Conservation (phyloP, 2,329 filamentous ascomycete genomes). For the Aspergillus aculeatinus region DNA sequence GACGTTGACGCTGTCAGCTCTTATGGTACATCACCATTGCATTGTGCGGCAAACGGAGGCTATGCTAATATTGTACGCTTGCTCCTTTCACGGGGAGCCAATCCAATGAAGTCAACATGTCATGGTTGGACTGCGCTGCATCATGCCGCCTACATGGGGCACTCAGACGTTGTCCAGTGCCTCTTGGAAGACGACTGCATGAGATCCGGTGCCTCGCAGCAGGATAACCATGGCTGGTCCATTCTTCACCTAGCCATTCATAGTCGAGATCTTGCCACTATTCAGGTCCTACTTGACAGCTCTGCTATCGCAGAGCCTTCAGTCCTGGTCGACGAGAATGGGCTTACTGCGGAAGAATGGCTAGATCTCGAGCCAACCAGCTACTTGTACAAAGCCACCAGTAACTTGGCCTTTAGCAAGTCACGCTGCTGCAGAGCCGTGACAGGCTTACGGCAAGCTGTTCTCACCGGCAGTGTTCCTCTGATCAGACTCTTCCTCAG, state of each 20-base stretch:
- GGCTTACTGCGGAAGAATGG: conserved; percentile 28
- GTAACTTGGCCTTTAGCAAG: conserved; percentile 28
- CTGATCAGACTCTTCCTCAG: conserved; percentile 23
- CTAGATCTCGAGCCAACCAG: conserved; percentile 18
- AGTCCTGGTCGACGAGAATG: conserved; percentile 20
- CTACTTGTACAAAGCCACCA: conserved; percentile 22
- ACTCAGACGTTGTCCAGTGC: conserved; percentile 21
- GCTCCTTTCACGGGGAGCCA: conserved; percentile 12
- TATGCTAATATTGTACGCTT: conserved; percentile 11
- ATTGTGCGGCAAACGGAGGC: conserved; percentile 20
- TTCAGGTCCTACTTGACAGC: conserved; percentile 15
- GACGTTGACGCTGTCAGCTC: conserved; percentile 19
- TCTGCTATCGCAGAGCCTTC: conserved; percentile 15
- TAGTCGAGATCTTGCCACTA: conserved; percentile 20
- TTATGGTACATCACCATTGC: conserved; percentile 22
- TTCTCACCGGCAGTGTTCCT: conserved; percentile 20
- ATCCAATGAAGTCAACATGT: conserved; percentile 15
- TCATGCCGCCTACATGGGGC: conserved; percentile 25
- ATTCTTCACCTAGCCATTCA: conserved; percentile 27
- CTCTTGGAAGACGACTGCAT: conserved; percentile 23
- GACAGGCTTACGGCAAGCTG: conserved; percentile 26
- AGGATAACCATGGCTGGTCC: conserved; percentile 29
- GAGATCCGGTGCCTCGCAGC: conserved; percentile 17
- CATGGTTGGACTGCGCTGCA: conserved; percentile 17
- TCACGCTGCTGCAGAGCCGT: conserved; percentile 30